Evolutionary conservation across 805 yeast species (phyloP), one percentile per base, ranked within the genome.

Genomic region (Starmerella tilneyi): DNA sequence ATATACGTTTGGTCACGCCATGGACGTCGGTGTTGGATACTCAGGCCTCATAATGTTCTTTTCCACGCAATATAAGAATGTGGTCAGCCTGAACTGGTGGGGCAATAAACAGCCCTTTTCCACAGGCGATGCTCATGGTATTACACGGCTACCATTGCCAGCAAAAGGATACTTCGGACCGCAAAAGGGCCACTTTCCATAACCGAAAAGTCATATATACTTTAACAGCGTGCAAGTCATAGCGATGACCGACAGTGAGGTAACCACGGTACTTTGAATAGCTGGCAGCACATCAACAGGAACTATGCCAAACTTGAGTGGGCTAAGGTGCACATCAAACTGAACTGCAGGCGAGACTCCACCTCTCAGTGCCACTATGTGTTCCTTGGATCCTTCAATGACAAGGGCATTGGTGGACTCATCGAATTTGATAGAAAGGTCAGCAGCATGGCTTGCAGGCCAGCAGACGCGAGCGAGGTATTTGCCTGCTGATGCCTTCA

Each of bases 1-100:
- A 53, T 73, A 73, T 49, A 66, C 73, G 7, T 59, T 73, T 34
- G 68, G 72, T 19, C 68, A 73, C 48, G 76, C 73, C 1, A 60
- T 73, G 22, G 67, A 73, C 5, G 73, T 74, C 2, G 76, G 76
- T 2, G 71, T 71, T 5, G 76, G 74, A 2, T 67, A 70, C 50
- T 63, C 72, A 45, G 73, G 74, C 1, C 57, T 73, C 40, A 44
- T 71, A 38, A 66, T 72, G 15, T 71, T 71, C 53, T 68, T 70
- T 46, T 54, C 64, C 29, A 66, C 73, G 28, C 64, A 64, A 11
- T 52, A 52, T 43, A 46, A 48, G 17, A 58, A 61, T 9, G 41
- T 69, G 2, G 51, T 63, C 23, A 50, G 57, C 6, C 41, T 78
- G 12, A 49, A 63, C 32, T 73, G 77, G 77, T 73, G 76, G 76